Conservation (phyloP, 2,329 filamentous ascomycete species). For the Fusarium sp. region DNA sequence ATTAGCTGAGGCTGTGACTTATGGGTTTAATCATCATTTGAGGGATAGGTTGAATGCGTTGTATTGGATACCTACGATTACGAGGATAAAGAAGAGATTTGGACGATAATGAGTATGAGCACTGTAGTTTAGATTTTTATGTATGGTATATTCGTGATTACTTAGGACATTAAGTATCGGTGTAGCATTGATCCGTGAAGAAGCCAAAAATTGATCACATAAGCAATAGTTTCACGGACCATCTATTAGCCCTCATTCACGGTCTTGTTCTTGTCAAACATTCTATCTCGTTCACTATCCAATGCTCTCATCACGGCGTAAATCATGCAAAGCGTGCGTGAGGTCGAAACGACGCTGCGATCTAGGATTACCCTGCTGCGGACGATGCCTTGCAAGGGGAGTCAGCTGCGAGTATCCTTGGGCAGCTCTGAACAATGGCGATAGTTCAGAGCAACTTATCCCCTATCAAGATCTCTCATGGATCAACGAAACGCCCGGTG, state of each 20-base stretch:
- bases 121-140: not conserved
- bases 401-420: constrained; percentile 18
- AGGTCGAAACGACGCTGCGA: constrained; percentile 25
- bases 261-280: not conserved
- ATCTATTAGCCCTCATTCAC: not conserved
- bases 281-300: not conserved
- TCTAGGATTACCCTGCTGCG: constrained; percentile 17
- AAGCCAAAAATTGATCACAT: not conserved
- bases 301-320: constrained; percentile 17
- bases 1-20: constrained; percentile 43
- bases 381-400: constrained; percentile 14
- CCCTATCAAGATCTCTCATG: constrained; percentile 1
- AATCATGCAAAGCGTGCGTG: constrained; percentile 27
- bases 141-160: too few species aligned
- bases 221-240: not conserved
- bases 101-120: constrained; percentile 11
- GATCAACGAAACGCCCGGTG: not conserved
- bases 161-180: not conserved
- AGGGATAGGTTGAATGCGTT: constrained; percentile 37
- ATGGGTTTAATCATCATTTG: constrained; percentile 46
- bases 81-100: constrained; percentile 31
- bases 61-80: constrained; percentile 33
- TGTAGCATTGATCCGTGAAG: not conserved
- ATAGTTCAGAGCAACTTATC: not conserved
- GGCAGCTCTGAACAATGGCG: constrained; percentile 1